Evolutionary conservation across 2,329 filamentous ascomycete genomes (phyloP).

Genomic region (Colletotrichum endophyticum): DNA sequence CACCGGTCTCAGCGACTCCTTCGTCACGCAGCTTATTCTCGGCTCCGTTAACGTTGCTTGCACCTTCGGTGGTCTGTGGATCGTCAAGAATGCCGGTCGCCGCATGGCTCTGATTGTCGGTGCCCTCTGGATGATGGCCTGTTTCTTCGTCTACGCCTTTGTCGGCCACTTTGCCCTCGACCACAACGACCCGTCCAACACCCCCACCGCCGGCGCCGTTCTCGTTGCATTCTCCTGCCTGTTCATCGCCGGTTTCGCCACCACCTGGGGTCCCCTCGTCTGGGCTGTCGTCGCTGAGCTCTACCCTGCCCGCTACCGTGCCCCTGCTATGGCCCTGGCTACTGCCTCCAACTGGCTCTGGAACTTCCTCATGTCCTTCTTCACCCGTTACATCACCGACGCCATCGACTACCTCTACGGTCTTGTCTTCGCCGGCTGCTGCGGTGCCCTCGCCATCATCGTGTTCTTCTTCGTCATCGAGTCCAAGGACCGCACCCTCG

Average conservation of each 20-base stretch:
- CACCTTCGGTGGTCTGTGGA: conserved; percentile 68
- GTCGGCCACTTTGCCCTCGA: conserved; percentile 52
- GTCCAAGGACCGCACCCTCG: conserved; percentile 72
- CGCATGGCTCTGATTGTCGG: conserved; percentile 67
- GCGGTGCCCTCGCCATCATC: conserved; percentile 64
- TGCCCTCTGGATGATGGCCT: conserved; percentile 64
- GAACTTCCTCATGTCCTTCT: conserved; percentile 63
- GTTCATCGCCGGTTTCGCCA: conserved; percentile 71
- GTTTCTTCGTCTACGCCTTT: conserved; percentile 54
- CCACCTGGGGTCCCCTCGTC: conserved; percentile 72
- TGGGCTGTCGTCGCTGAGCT: conserved; percentile 71
- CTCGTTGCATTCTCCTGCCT: conserved; percentile 74
- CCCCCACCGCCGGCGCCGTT: conserved; percentile 56
- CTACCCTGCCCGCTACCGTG: conserved; percentile 63
- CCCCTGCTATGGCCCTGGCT: conserved; percentile 59
- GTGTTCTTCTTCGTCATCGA: conserved; percentile 81
- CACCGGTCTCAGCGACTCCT: conserved; percentile 69
- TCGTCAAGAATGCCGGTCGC: conserved; percentile 70
- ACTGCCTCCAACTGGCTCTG: conserved; percentile 67
- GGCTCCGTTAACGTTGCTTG: conserved; percentile 70
- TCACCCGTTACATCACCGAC: conserved; percentile 74
- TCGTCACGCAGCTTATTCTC: conserved; percentile 71
- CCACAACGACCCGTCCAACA: conserved; percentile 43
- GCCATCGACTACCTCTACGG: conserved; percentile 74
- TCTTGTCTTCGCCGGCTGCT: conserved; percentile 73